Base-by-base conservation (phyloP, 2,329 filamentous ascomycete genomes). In the Drechmeria coniospora region DNA sequence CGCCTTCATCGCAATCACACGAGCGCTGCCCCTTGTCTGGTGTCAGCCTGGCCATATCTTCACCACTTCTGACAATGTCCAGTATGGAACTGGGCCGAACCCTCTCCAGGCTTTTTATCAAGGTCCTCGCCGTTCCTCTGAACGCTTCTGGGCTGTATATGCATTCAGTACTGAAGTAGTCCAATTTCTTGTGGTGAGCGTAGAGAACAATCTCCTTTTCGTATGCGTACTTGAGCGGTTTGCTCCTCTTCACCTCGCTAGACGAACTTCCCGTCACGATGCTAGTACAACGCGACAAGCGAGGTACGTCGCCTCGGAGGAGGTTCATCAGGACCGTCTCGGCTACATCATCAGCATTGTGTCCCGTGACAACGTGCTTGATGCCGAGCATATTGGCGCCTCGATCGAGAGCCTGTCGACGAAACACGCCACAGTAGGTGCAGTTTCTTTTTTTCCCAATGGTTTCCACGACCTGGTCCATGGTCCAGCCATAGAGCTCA, bases 121-220 rank as follows among this genome's bases (percentile, higher is more conserved):
- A 57, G 15, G 77, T 81, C 37, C 90, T 70, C 2, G 90, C 90
- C 39, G 82, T 93, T 3, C 90, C 90, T 33, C 90, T 69, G 48
- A 98, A 98, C 2, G 90, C 90, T 54, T 98, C 90, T 0, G 90
- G 90, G 29, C 83, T 93, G 60, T 98, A 98, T 34, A 98, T 84
- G 61, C 90, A 98, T 56, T 98, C 90, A 0, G 90, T 98, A 45
- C 77, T 93, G 56, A 98, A 98, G 56, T 98, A 98, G 49, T 95
- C 86, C 37, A 98, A 64, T 51, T 86, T 86, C 55, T 90, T 92
- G 60, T 98, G 84, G 48, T 95, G 82, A 5, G 90, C 90, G 49
- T 98, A 98, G 5, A 98, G 65, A 12, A 98, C 90, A 40, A 98
- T 98, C 50, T 98, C 90, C 57, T 98, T 98, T 50, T 98, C 90